phyloP scores from a whole-genome alignment of 257 asterid genomes.

The Schizonepeta tenuifolia region DNA sequence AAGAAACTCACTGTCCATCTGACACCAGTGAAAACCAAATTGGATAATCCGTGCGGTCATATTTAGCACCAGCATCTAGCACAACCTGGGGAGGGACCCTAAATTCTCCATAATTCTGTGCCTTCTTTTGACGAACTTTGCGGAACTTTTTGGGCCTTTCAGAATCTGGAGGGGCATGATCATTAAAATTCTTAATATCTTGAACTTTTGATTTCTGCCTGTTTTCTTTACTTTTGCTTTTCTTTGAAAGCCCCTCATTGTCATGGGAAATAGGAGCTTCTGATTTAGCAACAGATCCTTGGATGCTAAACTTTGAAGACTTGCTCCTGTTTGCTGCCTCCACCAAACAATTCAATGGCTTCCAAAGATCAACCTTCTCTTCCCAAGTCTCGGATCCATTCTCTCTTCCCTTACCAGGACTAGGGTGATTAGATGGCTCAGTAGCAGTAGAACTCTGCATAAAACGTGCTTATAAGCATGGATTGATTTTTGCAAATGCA shows the following conservation, averaged over 20 bases:
- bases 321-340: conserved; percentile 96
- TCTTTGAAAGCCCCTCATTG: conserved; percentile 56
- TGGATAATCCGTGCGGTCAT: conserved; percentile 65
- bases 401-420: conserved; percentile 54
- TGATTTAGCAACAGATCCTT: conserved; percentile 64
- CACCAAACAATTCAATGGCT: conserved; percentile 91
- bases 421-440: conserved; percentile 57
- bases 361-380: conserved; percentile 89
- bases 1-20: conserved; percentile 70
- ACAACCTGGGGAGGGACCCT: conserved; percentile 72
- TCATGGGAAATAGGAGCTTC: conserved; percentile 56
- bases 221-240: conserved; percentile 62
- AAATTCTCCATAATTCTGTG: conserved; percentile 53
- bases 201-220: conserved; percentile 64
- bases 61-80: conserved; percentile 61
- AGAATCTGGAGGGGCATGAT: conserved; percentile 54
- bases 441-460: conserved; percentile 65
- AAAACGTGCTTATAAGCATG: conserved; percentile 32
- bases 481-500: conserved; percentile 18
- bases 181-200: conserved; percentile 60
- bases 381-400: conserved; percentile 66
- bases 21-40: conserved; percentile 92
- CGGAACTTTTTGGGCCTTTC: conserved; percentile 76
- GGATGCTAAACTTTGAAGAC: conserved; percentile 61
- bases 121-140: conserved; percentile 71